phyloP scores from a whole-genome alignment of 768 basidiomycete genomes.

The Amyloporia xantha region DNA sequence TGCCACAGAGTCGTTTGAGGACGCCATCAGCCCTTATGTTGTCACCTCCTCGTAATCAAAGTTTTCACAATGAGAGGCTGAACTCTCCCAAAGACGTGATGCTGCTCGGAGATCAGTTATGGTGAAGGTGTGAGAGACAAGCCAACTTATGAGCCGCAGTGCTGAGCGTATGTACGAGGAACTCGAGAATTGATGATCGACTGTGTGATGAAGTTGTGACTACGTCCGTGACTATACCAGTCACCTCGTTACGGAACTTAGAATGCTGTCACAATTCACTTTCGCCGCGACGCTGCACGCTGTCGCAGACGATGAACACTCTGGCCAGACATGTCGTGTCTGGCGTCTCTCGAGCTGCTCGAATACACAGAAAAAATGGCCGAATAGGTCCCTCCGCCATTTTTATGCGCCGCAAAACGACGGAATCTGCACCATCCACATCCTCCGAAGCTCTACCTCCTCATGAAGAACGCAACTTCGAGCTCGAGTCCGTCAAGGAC shows the following conservation, averaged over 20 bases:
- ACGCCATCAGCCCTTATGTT: too few relatives aligned
- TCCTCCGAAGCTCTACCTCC: not conserved
- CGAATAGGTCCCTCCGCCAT: not conserved
- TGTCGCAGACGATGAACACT: not conserved
- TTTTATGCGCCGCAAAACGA: not conserved
- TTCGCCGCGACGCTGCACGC: not conserved
- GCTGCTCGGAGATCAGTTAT: too few relatives aligned
- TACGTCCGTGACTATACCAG: not conserved
- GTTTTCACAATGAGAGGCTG: too few relatives aligned
- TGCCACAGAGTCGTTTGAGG: conserved; percentile 14
- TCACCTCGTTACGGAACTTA: not conserved
- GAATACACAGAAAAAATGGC: not conserved
- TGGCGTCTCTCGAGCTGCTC: not conserved
- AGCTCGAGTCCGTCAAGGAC: not conserved
- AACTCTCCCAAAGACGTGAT: too few relatives aligned
- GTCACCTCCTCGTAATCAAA: too few relatives aligned
- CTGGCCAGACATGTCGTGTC: not conserved
- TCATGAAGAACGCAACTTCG: not conserved
- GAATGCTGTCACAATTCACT: not conserved
- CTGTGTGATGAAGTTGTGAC: too few relatives aligned
- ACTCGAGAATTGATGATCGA: too few relatives aligned
- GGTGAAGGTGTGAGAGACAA: too few relatives aligned
- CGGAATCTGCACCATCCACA: not conserved
- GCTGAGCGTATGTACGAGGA: too few relatives aligned
- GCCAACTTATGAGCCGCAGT: too few relatives aligned